phyloP scores from a whole-genome alignment of 306 rosid genomes.

The Quercus variabilis region DNA sequence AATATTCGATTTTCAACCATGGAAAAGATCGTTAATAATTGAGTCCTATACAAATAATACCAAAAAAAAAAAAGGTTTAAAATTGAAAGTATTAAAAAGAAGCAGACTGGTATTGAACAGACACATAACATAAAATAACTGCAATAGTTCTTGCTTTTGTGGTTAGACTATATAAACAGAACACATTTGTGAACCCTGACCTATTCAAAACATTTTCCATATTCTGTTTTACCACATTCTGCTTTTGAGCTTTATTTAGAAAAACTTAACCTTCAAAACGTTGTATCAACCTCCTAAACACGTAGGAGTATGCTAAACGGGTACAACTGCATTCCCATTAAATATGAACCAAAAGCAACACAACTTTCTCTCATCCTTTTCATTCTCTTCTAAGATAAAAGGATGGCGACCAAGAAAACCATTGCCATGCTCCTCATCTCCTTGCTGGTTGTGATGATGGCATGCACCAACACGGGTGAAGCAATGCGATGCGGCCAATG shows the following conservation, averaged over 20 bases:
- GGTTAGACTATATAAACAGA: neutral
- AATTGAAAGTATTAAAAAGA: neutral
- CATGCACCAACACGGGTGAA: conserved; percentile 2
- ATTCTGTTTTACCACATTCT: too few species aligned
- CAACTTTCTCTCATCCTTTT: neutral
- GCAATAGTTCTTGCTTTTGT: neutral
- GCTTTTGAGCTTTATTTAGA: too few species aligned
- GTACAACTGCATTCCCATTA: neutral
- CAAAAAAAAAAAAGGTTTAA: neutral
- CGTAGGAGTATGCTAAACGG: too few species aligned
- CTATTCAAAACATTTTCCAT: too few species aligned
- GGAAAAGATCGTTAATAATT: conserved; percentile 1
- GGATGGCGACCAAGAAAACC: conserved; percentile 23
- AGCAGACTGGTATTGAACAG: neutral
- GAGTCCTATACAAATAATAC: neutral
- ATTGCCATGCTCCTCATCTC: conserved; percentile 1
- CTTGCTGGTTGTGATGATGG: conserved; percentile 19
- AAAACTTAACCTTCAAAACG: too few species aligned
- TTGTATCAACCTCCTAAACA: too few species aligned
- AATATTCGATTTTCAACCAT: conserved; percentile 25
- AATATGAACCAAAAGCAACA: neutral
- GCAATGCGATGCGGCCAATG: conserved; percentile 39
- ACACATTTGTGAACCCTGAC: too few species aligned
- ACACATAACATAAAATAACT: neutral
- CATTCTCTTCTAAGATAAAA: neutral